These are phyloP conservation scores for Vanrija sp. DNA, from an alignment of 1,284 basidiomycete genomes.

Conservation along the genomic window DNA sequence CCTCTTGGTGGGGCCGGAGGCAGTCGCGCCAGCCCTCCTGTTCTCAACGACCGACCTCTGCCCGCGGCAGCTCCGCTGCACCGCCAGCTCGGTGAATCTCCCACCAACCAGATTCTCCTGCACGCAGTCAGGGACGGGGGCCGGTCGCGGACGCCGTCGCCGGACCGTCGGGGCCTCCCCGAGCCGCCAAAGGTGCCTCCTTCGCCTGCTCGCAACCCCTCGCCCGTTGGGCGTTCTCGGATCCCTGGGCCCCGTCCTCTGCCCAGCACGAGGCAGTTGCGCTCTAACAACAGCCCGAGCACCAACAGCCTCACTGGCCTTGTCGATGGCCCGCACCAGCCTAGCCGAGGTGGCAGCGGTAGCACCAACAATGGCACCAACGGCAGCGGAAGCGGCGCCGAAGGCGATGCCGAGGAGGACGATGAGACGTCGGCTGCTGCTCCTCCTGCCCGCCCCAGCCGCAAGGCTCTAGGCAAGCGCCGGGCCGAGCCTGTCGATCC, in stretches of 20 bases:
- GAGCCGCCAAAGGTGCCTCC: neutral
- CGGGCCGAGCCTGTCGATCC: slow-evolving; percentile 29
- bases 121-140: too few relatives aligned
- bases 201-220: neutral
- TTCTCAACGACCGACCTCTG: slow-evolving; percentile 1
- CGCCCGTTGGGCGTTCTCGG: neutral
- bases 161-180: neutral
- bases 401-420: slow-evolving; percentile 4
- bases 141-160: neutral
- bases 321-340: neutral
- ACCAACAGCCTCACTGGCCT: slow-evolving; percentile 3
- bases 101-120: neutral
- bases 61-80: neutral
- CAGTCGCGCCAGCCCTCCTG: slow-evolving; percentile 10
- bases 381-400: slow-evolving; percentile 4
- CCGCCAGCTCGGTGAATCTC: neutral
- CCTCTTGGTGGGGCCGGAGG: slow-evolving; percentile 13
- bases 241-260: slow-evolving; percentile 23
- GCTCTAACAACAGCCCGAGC: slow-evolving; percentile 9
- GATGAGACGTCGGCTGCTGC: slow-evolving; percentile 24
- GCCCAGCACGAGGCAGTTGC: slow-evolving; percentile 39
- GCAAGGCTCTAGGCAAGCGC: slow-evolving; percentile 48
- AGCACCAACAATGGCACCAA: slow-evolving; percentile 9
- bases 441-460: slow-evolving; percentile 32
- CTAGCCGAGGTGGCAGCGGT: slow-evolving; percentile 19